Conservation (phyloP, 306 rosid genomes). For the Macrotyloma uniflorum region DNA sequence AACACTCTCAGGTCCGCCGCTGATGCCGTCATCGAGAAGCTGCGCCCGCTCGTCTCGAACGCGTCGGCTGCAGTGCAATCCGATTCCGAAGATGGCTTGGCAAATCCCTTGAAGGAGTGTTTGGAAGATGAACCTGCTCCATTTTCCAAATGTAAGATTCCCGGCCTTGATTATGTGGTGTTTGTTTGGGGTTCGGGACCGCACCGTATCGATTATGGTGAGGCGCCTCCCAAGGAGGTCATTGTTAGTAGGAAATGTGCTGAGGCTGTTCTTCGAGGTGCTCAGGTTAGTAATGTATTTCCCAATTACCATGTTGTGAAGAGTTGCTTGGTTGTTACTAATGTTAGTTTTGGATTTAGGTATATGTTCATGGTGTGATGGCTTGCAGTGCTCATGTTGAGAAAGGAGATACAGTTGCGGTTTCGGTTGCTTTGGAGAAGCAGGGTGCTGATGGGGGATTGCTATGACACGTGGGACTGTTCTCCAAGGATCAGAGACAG, state of each 20-base stretch:
- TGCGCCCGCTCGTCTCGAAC: conserved; percentile 35
- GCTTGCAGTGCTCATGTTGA: conserved; percentile 98
- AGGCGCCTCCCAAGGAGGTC: conserved; percentile 74
- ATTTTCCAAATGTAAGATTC: conserved; percentile 66
- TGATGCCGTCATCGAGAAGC: conserved; percentile 63
- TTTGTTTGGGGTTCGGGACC: conserved; percentile 92
- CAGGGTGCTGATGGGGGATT: conserved; percentile 66
- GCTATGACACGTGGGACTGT: conserved; percentile 88
- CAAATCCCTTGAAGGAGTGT: conserved; percentile 41
- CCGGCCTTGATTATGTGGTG: conserved; percentile 78
- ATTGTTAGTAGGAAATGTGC: conserved; percentile 94
- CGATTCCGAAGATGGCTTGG: conserved; percentile 1
- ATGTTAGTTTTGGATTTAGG: conserved; percentile 53
- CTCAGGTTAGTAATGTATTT: conserved; percentile 65
- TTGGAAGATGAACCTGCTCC: conserved; percentile 19
- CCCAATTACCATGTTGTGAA: neutral
- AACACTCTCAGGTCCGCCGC: conserved; percentile 68
- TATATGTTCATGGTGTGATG: conserved; percentile 87
- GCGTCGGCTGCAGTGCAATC: neutral
- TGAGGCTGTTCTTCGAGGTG: conserved; percentile 96
- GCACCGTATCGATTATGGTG: conserved; percentile 63
- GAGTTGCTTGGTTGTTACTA: conserved; percentile 30
- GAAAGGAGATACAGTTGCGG: conserved; percentile 76
- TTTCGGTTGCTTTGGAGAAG: conserved; percentile 89
- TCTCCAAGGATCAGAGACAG: conserved; percentile 72